Percentiles rank a stretch among this genome's conserved stretches.
phyloP scores from a whole-genome alignment of 805 yeast genomes.

The Candida cerambycidarum region DNA sequence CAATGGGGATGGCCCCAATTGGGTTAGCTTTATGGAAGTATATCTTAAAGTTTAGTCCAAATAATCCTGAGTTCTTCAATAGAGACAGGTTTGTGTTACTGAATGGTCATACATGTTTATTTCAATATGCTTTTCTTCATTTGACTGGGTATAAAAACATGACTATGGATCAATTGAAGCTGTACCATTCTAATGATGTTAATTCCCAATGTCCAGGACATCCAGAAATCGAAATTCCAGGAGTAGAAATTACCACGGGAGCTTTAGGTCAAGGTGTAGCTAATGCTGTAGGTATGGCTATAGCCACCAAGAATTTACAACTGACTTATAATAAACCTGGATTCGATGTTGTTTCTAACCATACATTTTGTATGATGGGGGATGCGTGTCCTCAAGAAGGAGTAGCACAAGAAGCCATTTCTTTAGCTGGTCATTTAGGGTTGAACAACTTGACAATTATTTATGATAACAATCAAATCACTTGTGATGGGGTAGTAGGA shows the following conservation, averaged over 20 bases:
- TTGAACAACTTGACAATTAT: constrained; percentile 35
- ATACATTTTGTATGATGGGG: constrained; percentile 35
- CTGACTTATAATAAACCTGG: constrained; percentile 35
- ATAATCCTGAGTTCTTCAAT: constrained; percentile 31
- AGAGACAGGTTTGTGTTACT: constrained; percentile 39
- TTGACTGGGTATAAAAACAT: constrained; percentile 32
- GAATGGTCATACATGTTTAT: constrained; percentile 37
- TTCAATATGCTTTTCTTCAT: constrained; percentile 29
- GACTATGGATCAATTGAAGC: constrained; percentile 33
- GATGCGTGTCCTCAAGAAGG: constrained; percentile 46
- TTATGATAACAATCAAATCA: constrained; percentile 38
- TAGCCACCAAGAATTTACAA: constrained; percentile 34
- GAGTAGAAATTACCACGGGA: constrained; percentile 40
- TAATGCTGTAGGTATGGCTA: constrained; percentile 40
- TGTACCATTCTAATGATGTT: constrained; percentile 28
- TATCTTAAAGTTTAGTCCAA: constrained; percentile 24
- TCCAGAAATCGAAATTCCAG: constrained; percentile 39
- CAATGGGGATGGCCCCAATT: constrained; percentile 43
- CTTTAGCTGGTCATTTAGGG: constrained; percentile 39
- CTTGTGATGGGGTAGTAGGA: constrained; percentile 38
- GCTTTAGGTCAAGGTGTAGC: constrained; percentile 45
- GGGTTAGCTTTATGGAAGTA: constrained; percentile 37
- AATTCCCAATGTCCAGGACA: constrained; percentile 37
- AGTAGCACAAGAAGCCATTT: constrained; percentile 36
- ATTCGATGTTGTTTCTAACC: constrained; percentile 26